Base-by-base conservation (phyloP, 176 grass and related monocot genomes). In the Lolium perenne region DNA sequence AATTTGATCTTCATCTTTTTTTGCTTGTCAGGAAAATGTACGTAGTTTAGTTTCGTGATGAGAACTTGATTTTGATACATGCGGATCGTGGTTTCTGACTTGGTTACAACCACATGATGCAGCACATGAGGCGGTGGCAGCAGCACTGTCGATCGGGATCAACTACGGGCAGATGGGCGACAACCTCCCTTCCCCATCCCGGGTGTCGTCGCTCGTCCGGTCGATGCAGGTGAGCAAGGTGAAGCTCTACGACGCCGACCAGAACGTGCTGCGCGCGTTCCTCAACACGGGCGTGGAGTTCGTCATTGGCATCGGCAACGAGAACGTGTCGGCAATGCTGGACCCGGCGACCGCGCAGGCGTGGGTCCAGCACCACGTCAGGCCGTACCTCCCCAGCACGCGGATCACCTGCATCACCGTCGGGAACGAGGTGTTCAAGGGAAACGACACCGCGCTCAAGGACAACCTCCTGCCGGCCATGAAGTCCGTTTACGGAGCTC, bases 151-250 rank as follows among this genome's bases (percentile, higher is more conserved):
- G 40, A 76, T 98, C 6, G 95, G 95, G 35, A 91, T 98, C 84
- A 98, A 95, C 90, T 98, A 98, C 85, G 95, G 95, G 6, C 93
- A 98, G 77, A 94, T 95, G 46, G 95, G 90, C 1, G 84, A 98
- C 83, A 91, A 98, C 80, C 93, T 98, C 10, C 95, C 95, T 0
- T 91, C 91, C 13, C 95, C 95, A 17, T 48, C 71, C 4, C 67
- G 89, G 16, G 95, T 95, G 10, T 84, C 91, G 0, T 54, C 51
- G 70, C 81, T 98, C 11, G 83, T 98, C 46, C 85, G 71, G 6
- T 95, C 95, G 35, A 92, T 94, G 86, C 92, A 94, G 75, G 86
- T 95, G 43, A 91, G 87, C 80, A 89, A 94, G 75, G 95, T 98
- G 85, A 98, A 94, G 83, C 91, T 98, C 12, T 98, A 95, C 74